A percentile compares a stretch with the other conserved stretches of the same genome.
Conservation (phyloP, 768 basidiomycete genomes). For the Serpula lacrymans region DNA sequence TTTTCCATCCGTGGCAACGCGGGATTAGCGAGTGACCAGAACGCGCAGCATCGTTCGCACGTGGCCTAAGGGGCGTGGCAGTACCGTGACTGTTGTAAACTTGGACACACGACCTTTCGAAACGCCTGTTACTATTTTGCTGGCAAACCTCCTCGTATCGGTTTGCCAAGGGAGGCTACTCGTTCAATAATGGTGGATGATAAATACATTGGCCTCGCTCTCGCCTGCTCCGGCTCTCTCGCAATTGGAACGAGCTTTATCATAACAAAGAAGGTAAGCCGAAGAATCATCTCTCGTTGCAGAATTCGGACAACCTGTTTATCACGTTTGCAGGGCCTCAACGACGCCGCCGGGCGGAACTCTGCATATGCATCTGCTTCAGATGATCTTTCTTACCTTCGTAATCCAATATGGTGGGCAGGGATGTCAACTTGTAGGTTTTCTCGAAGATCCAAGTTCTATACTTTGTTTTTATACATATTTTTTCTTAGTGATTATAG, state of each 20-base stretch:
- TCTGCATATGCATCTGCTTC: constrained; percentile 56
- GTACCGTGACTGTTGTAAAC: too few species aligned
- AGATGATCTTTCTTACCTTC: constrained; percentile 82
- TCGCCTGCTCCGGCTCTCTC: constrained; percentile 81
- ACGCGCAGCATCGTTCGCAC: too few species aligned
- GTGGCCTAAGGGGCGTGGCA: too few species aligned
- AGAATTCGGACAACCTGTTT: constrained; percentile 1
- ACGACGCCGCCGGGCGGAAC: constrained; percentile 68
- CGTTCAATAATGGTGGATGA: constrained; percentile 78
- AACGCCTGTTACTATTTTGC: too few species aligned
- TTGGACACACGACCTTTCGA: too few species aligned
- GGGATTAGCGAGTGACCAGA: too few species aligned
- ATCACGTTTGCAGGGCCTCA: constrained; percentile 67
- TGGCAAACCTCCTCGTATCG: too few species aligned
- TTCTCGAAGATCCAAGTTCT: constrained; percentile 3
- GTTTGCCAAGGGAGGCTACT: too few species aligned
- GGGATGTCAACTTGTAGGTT: constrained; percentile 88
- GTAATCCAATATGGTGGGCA: constrained; percentile 96
- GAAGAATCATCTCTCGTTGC: background rate
- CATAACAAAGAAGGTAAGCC: constrained; percentile 93
- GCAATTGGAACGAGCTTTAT: constrained; percentile 96
- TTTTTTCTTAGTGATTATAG: constrained; percentile 73
- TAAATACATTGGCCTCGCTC: constrained; percentile 90
- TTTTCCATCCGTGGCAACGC: too few species aligned
- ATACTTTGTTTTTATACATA: constrained; percentile 5